Conservation (phyloP, 305 asterid species). For the Rubia occidens region DNA sequence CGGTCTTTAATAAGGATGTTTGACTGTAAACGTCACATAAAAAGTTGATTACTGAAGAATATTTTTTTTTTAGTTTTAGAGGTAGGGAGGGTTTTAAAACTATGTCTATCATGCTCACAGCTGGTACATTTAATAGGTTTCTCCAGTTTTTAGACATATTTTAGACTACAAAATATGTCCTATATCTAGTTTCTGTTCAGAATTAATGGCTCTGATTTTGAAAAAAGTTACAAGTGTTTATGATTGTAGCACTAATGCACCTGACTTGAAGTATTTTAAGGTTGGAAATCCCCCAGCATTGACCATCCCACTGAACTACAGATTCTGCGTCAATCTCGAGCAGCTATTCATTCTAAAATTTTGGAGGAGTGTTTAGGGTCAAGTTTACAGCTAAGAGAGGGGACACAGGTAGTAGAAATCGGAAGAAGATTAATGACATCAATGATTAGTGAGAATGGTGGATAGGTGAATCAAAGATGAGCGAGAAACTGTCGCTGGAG, state of each 20-base stretch:
- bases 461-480: conserved; percentile 68
- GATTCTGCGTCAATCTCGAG: conserved; percentile 50
- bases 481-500: conserved; percentile 59
- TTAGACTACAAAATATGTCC: too few species aligned
- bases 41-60: too few species aligned
- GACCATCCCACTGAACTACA: conserved; percentile 29
- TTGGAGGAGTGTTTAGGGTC: conserved; percentile 31
- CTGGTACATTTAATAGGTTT: too few species aligned
- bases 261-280: conserved; percentile 37
- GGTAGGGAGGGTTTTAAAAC: too few species aligned
- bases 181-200: too few species aligned
- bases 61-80: too few species aligned
- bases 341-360: conserved; percentile 43
- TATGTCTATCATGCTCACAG: too few species aligned
- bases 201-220: too few species aligned
- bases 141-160: too few species aligned
- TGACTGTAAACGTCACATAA: too few species aligned
- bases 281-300: conserved; percentile 15
- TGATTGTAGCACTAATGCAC: conserved; percentile 20
- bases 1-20: too few species aligned
- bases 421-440: conserved; percentile 24
- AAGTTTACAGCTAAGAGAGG: conserved; percentile 25
- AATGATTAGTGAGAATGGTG: conserved; percentile 55
- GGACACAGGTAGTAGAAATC: conserved; percentile 21
- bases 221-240: conserved; percentile 22